phyloP scores from a whole-genome alignment of 306 rosid genomes.

The Pterocarpus macrocarpus region DNA sequence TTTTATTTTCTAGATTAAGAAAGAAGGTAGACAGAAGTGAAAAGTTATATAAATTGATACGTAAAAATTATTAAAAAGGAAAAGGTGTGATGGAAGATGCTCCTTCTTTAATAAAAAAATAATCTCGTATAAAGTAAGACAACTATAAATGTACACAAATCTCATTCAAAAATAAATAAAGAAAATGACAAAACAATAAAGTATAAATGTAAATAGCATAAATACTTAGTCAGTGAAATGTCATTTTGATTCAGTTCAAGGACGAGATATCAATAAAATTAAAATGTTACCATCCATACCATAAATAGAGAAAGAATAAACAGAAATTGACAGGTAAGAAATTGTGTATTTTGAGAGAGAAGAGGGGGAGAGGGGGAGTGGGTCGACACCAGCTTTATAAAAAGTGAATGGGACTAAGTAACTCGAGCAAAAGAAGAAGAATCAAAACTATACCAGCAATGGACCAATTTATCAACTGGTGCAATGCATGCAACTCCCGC shows the following conservation, averaged over 20 bases:
- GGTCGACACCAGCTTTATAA: neutral
- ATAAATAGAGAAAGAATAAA: conserved; percentile 1
- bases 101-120: neutral
- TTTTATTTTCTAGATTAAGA: neutral
- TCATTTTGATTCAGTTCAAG: neutral
- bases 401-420: neutral
- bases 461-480: conserved; percentile 81
- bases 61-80: neutral
- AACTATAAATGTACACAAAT: neutral
- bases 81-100: neutral
- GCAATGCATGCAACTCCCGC: conserved; percentile 69
- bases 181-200: neutral
- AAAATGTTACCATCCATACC: conserved; percentile 8
- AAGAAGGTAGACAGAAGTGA: neutral
- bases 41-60: neutral
- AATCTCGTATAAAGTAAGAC: neutral
- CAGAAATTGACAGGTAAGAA: neutral
- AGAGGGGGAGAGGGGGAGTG: neutral
- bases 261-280: neutral
- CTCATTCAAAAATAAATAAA: neutral
- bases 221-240: neutral
- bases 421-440: conserved; percentile 31
- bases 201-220: neutral
- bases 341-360: conserved; percentile 4
- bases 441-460: conserved; percentile 72